A percentile compares a stretch with the other conserved stretches of the same genome.
Conservation (phyloP, 73 alveolate species). For the Loxodes magnus region DNA sequence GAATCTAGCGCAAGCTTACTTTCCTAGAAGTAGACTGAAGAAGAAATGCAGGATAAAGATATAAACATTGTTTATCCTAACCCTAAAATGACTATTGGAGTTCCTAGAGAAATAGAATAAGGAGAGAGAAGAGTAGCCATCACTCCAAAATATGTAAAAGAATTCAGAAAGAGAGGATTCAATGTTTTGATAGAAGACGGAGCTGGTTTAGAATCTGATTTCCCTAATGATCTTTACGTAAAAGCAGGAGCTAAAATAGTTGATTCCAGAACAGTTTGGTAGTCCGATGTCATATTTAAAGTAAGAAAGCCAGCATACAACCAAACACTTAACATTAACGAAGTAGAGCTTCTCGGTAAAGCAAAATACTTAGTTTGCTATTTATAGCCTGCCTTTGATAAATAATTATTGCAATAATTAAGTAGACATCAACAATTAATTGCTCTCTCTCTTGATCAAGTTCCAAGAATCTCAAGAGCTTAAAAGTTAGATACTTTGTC, state of each 20-base stretch:
- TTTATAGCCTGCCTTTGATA: neutral
- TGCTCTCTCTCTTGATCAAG: constrained; percentile 34
- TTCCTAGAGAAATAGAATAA: constrained; percentile 29
- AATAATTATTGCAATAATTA: neutral
- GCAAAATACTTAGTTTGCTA: neutral
- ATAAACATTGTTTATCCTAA: neutral
- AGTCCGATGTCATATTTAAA: constrained; percentile 31
- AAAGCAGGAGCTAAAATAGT: constrained; percentile 23
- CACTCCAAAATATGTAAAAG: constrained; percentile 13
- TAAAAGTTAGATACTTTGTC: constrained; percentile 22
- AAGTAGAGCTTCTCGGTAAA: neutral
- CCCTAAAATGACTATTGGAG: constrained; percentile 22
- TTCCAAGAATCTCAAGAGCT: constrained; percentile 70
- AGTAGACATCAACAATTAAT: neutral
- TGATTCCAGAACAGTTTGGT: constrained; percentile 17
- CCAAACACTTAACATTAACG: neutral
- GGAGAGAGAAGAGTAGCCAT: constrained; percentile 29
- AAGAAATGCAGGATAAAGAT: neutral
- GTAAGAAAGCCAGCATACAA: constrained; percentile 30
- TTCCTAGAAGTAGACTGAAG: neutral
- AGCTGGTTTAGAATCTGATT: constrained; percentile 9
- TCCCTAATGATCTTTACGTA: constrained; percentile 4
- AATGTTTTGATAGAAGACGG: neutral
- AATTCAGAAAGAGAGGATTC: constrained; percentile 9
- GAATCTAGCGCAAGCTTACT: neutral